Evolutionary conservation across 1,284 basidiomycete genomes (phyloP).

Genomic region (Salmacisia buchloeana): DNA sequence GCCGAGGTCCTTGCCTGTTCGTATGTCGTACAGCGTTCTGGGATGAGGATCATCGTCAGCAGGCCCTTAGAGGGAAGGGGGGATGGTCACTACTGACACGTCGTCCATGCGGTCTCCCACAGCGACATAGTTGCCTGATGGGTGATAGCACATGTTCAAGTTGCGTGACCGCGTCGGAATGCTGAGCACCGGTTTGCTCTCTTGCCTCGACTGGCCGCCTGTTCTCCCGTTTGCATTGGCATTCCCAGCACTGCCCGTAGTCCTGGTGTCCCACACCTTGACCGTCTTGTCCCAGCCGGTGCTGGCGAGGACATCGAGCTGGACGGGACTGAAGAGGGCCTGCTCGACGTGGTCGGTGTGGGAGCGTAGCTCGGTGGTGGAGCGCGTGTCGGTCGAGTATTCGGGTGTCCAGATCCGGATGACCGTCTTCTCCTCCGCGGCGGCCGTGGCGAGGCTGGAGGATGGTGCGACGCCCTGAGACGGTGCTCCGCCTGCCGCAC

Average conservation of each 20-base stretch:
- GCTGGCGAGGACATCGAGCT: conserved; percentile 37
- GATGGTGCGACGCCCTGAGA: no score
- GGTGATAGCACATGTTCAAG: conserved; percentile 42
- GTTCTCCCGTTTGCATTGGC: background rate
- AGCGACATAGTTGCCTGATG: conserved; percentile 29
- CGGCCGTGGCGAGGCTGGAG: background rate
- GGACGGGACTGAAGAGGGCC: conserved; percentile 31
- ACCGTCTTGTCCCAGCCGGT: conserved; percentile 38
- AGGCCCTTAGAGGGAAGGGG: conserved; percentile 18
- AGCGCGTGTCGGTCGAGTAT: conserved; percentile 31
- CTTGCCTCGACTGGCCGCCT: background rate
- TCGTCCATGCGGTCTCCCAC: conserved; percentile 42
- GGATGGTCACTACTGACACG: conserved; percentile 31
- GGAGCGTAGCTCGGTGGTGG: conserved; percentile 36
- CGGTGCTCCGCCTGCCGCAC: no score
- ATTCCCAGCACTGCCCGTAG: background rate
- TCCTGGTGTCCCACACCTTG: conserved; percentile 38
- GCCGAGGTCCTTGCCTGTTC: conserved; percentile 16
- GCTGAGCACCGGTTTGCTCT: background rate
- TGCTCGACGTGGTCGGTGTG: conserved; percentile 44
- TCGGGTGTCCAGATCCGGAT: conserved; percentile 37
- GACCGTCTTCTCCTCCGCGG: background rate
- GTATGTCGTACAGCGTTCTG: background rate
- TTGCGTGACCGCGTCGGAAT: conserved; percentile 29
- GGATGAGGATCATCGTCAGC: background rate